Percentiles rank a stretch among this genome's conserved stretches.
Evolutionary conservation across 2,329 filamentous ascomycete species (phyloP).

Genomic region (Parafenestella ontariensis): DNA sequence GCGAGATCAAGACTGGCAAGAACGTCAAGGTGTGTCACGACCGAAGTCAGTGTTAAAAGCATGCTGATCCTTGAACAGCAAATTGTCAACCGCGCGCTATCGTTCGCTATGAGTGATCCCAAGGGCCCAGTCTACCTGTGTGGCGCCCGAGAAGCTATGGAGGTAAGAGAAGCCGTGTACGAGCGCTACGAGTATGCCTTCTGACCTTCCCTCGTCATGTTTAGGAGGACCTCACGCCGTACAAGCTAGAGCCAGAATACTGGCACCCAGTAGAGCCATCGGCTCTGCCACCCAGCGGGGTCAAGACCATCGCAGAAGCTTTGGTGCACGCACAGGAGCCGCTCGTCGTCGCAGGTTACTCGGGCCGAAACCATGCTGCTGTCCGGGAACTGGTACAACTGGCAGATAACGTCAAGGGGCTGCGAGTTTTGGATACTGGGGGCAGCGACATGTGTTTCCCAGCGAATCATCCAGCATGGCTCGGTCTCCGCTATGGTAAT

Average conservation of each 20-base stretch:
- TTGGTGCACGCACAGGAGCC: slow-evolving; percentile 70
- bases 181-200: neutral
- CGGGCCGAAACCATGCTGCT: slow-evolving; percentile 70
- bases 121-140: slow-evolving; percentile 81
- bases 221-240: slow-evolving; percentile 70
- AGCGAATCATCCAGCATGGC: slow-evolving; percentile 62
- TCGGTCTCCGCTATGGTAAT: slow-evolving; percentile 73
- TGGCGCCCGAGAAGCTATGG: slow-evolving; percentile 80
- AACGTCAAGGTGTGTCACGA: slow-evolving; percentile 69
- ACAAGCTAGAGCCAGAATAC: slow-evolving; percentile 66
- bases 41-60: neutral
- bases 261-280: slow-evolving; percentile 77
- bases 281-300: slow-evolving; percentile 63
- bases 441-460: slow-evolving; percentile 83
- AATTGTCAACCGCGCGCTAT: slow-evolving; percentile 83
- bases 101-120: slow-evolving; percentile 79
- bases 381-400: slow-evolving; percentile 70
- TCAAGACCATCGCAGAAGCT: slow-evolving; percentile 67
- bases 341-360: slow-evolving; percentile 74
- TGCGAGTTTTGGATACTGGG: slow-evolving; percentile 77
- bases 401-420: slow-evolving; percentile 70
- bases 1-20: slow-evolving; percentile 81
- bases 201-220: neutral
- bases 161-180: slow-evolving; percentile 42
- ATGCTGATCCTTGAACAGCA: slow-evolving; percentile 56